Base-by-base conservation (phyloP, 495 filamentous ascomycete species). In the Bombardia bombarda region DNA sequence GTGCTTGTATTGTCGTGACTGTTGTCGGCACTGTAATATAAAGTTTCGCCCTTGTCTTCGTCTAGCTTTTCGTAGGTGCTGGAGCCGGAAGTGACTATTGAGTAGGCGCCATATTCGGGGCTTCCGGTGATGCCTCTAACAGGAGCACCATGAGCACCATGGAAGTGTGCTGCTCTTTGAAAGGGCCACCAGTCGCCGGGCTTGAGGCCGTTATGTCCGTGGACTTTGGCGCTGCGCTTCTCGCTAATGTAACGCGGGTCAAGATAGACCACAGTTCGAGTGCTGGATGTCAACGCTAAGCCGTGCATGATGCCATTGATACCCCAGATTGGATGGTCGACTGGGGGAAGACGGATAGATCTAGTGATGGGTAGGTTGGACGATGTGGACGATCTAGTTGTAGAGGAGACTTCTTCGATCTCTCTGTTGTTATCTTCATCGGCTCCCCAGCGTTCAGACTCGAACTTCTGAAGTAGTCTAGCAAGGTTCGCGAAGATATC, bases 121-220 rank as follows among this genome's bases (percentile, higher is more conserved):
- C 25, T 49, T 4, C 76, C 75, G 12, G 53, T 47, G 24, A 79
- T 78, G 1, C 76, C 76, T 0, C 49, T 59, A 43, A 66, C 56
- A 0, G 49, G 42, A 4, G 56, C 45, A 1, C 72, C 73, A 33
- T 79, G 75, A 0, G 69, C 74, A 9, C 76, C 76, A 28, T 69
- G 66, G 20, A 62, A 61, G 8, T 72, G 53, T 0, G 75, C 72
- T 3, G 59, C 64, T 4, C 62, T 52, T n/a, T 71, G 69, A 5
- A 59, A 50, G 0, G 75, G 70, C 55, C 62, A 79, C 75, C 76
- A 79, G 26, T 56, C 51, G 10, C 75, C 75, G 0, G 73, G 50
- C 0, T 4, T 10, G 8, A 75, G 49, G 4, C 53, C 51, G 40
- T 77, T 77, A 30, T 69, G 50, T 0, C 75, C 75, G 38, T 65